phyloP scores from a whole-genome alignment of 768 basidiomycete genomes.

The Collybia nuda region DNA sequence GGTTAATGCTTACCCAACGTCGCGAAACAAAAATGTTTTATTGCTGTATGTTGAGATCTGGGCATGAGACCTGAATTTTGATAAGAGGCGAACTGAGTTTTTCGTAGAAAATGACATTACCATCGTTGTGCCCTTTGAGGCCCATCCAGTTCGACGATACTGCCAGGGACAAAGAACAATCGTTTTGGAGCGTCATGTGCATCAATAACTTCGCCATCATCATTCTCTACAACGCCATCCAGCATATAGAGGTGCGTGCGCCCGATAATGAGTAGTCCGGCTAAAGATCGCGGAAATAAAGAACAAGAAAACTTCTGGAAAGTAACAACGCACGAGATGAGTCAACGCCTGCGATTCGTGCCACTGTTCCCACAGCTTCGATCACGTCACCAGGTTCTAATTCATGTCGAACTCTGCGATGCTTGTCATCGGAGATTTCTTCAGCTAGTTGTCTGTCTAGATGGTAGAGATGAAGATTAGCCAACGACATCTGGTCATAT shows the following conservation, averaged over 20 bases:
- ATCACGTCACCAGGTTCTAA: conserved; percentile 89
- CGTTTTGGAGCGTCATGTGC: conserved; percentile 82
- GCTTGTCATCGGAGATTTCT: conserved; percentile 85
- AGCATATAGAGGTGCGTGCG: conserved; percentile 85
- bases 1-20: conserved; percentile 70
- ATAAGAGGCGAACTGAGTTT: neutral
- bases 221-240: conserved; percentile 84
- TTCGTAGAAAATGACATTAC: conserved; percentile 33
- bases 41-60: conserved; percentile 79
- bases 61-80: conserved; percentile 62
- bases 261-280: conserved; percentile 87
- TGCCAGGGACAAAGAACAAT: conserved; percentile 83
- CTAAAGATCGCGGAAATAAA: conserved; percentile 31
- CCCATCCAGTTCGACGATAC: conserved; percentile 76
- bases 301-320: neutral
- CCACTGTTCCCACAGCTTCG: conserved; percentile 83
- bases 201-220: conserved; percentile 87
- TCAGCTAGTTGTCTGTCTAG: conserved; percentile 64
- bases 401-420: conserved; percentile 82
- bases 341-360: conserved; percentile 87
- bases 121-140: conserved; percentile 82
- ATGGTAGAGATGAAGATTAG: neutral
- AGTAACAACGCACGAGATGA: conserved; percentile 70
- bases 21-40: conserved; percentile 85
- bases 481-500: neutral